These are phyloP conservation scores for Aegilops bicornis DNA, from an alignment of 176 grass and related monocot species.

Conservation along the genomic window DNA sequence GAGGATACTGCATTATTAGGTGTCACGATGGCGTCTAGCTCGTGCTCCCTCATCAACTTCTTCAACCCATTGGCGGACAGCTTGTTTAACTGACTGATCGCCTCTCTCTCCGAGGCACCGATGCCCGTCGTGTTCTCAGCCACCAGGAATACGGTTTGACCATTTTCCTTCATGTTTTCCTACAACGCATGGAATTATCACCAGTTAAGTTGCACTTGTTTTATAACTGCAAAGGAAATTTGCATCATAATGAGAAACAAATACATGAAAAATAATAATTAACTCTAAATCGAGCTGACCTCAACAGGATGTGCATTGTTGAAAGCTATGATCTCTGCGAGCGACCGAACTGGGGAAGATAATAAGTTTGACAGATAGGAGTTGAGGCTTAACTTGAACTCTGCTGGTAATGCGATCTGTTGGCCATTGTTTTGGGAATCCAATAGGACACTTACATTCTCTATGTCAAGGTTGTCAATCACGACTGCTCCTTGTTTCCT, in stretches of 20 bases:
- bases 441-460: slow-evolving; percentile 43
- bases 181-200: not conserved
- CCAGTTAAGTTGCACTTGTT: not conserved
- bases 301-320: slow-evolving; percentile 42
- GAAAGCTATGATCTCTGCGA: slow-evolving; percentile 66
- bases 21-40: slow-evolving; percentile 46
- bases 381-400: slow-evolving; percentile 63
- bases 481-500: slow-evolving; percentile 47
- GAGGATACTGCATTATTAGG: not conserved
- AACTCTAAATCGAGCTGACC: slow-evolving; percentile 4
- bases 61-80: slow-evolving; percentile 42
- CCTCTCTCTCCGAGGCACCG: not conserved
- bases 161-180: slow-evolving; percentile 55
- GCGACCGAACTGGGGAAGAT: slow-evolving; percentile 45
- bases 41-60: slow-evolving; percentile 41
- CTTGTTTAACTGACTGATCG: slow-evolving; percentile 37
- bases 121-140: slow-evolving; percentile 49
- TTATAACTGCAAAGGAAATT: not conserved
- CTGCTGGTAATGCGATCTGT: slow-evolving; percentile 23
- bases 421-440: slow-evolving; percentile 51
- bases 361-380: slow-evolving; percentile 46
- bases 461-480: slow-evolving; percentile 54
- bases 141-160: slow-evolving; percentile 40
- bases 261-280: not conserved
- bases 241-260: not conserved